Evolutionary conservation across 305 asterid species (phyloP), one percentile per base, ranked within the genome.

Genomic region (Fraxinus platypoda): DNA sequence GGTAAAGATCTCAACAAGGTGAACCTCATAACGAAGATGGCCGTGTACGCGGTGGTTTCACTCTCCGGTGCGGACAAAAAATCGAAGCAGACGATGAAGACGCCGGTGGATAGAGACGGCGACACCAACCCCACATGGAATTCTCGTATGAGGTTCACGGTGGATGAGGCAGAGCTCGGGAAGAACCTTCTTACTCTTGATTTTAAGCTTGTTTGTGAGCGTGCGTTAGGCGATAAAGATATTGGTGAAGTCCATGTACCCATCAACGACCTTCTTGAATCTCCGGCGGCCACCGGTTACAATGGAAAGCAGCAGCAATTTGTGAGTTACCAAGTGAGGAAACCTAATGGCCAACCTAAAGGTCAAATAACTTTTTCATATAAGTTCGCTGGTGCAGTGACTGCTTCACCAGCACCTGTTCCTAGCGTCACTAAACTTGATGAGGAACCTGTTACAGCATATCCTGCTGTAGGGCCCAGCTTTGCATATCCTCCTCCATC

Each of bases 161-260:
- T 93, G 1, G 94, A 94, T 3, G 97, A 92, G 76, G 77, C 89
- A n/a, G 90, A 88, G 43, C 90, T 92, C 31, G 88, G 68, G 82
- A 85, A 77, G 88, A 89, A 89, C 85, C 91, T 87, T 21, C 92
- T 92, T 23, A 84, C 86, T 2, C 93, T 94, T 59, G 90, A 89
- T 30, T 86, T 95, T 85, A 85, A 86, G 83, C 89, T 95, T 57
- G 82, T 91, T 0, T 92, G 97, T 81, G 90, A 92, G 82, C 74
- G 97, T 7, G 91, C 91, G 0, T 83, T 93, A 4, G 96, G 98
- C 2, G 95, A 95, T 78, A 91, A 87, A 46, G 97, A 93, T 84
- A 85, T 94, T 57, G 99, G 98, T 1, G 92, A 90, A 66, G 97
- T 94, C 35, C 81, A 77, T 52, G 93, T 94, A 4, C 93, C 97